phyloP scores from a whole-genome alignment of 2,329 filamentous ascomycete species.

The Verticillium nubilum region DNA sequence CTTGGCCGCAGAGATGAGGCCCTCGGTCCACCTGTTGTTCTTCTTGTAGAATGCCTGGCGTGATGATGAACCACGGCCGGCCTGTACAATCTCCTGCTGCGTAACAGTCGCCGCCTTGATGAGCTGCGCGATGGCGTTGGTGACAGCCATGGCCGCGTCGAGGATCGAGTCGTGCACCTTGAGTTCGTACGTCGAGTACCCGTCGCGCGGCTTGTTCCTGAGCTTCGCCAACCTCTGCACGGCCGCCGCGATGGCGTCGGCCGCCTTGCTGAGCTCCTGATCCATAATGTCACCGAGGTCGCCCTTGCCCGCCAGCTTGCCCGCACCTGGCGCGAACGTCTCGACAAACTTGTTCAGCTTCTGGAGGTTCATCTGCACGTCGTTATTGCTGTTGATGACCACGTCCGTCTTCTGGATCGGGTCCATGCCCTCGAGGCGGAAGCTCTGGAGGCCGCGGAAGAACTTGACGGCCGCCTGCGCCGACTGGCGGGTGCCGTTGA shows the following conservation, averaged over 20 bases:
- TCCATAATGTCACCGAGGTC: slow-evolving; percentile 93
- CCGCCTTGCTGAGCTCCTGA: slow-evolving; percentile 84
- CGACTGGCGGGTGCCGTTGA: slow-evolving; percentile 76
- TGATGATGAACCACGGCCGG: slow-evolving; percentile 81
- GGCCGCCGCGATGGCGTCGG: slow-evolving; percentile 90
- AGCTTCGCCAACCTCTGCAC: slow-evolving; percentile 84
- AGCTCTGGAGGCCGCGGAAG: slow-evolving; percentile 90
- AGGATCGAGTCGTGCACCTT: slow-evolving; percentile 94
- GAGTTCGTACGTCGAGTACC: slow-evolving; percentile 92
- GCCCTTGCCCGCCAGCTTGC: slow-evolving; percentile 73
- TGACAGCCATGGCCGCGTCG: slow-evolving; percentile 87
- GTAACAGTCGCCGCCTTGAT: slow-evolving; percentile 92
- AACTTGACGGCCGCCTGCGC: slow-evolving; percentile 87
- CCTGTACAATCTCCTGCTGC: slow-evolving; percentile 93
- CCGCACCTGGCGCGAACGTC: slow-evolving; percentile 80
- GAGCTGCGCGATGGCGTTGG: slow-evolving; percentile 85
- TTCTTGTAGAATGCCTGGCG: slow-evolving; percentile 98
- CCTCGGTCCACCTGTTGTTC: slow-evolving; percentile 99
- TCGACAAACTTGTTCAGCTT: slow-evolving; percentile 91
- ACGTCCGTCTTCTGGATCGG: slow-evolving; percentile 91
- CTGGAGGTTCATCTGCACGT: slow-evolving; percentile 91
- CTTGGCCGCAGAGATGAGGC: slow-evolving; percentile 94
- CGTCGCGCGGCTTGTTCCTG: slow-evolving; percentile 93
- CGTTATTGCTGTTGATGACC: slow-evolving; percentile 95
- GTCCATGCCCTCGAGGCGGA: slow-evolving; percentile 86